Conservation (phyloP, 352 stramenopile genomes). For the Thalassiosira hispida region DNA sequence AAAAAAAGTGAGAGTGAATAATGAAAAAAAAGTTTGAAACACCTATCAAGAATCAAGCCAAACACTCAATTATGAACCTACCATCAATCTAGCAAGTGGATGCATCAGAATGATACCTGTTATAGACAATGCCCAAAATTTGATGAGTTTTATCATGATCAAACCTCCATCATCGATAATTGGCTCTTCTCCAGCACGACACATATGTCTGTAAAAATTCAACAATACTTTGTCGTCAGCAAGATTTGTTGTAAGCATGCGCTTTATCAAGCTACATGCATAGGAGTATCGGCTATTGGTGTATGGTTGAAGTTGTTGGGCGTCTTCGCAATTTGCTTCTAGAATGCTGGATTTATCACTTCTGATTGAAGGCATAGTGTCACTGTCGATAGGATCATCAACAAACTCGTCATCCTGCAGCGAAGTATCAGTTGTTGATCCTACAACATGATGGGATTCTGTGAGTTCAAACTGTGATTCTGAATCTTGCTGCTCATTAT, state of each 20-base stretch:
- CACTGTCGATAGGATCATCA: background rate
- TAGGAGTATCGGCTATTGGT: background rate
- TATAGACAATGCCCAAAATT: conserved; percentile 50
- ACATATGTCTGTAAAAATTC: conserved; percentile 17
- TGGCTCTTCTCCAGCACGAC: background rate
- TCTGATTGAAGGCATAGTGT: background rate
- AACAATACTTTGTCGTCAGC: conserved; percentile 3
- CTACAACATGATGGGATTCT: too few species aligned
- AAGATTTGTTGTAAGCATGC: conserved; percentile 19
- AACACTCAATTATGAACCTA: conserved; percentile 6
- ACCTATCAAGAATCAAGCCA: conserved; percentile 22
- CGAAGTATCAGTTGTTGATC: background rate
- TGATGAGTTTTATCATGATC: conserved; percentile 57
- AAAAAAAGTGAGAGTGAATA: background rate
- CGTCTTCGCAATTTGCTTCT: too few species aligned
- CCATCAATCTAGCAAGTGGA: conserved; percentile 25
- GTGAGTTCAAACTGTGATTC: too few species aligned
- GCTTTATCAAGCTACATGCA: background rate
- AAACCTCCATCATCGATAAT: conserved; percentile 42
- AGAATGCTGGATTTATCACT: background rate
- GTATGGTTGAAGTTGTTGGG: too few species aligned
- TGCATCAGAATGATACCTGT: conserved; percentile 40
- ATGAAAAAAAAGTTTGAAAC: conserved; percentile 8
- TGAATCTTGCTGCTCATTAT: too few species aligned
- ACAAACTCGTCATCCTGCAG: background rate